Evolutionary conservation across 768 basidiomycete species (phyloP).

Genomic region (Wakefieldia striispora): DNA sequence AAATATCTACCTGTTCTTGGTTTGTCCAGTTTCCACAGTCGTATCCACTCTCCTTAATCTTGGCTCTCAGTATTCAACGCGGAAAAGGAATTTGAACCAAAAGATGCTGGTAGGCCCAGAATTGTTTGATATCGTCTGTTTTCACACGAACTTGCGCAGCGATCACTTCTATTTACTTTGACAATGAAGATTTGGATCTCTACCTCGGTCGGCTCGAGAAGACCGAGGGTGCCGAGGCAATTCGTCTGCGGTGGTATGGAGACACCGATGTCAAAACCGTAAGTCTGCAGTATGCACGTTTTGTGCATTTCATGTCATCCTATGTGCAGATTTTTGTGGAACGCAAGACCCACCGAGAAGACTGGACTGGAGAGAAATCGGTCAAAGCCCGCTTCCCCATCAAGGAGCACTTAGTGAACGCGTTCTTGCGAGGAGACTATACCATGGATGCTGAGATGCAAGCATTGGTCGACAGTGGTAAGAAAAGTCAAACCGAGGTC

Average conservation of each 20-base stretch:
- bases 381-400: conserved; percentile 97
- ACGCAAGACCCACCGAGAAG: conserved; percentile 92
- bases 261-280: conserved; percentile 80
- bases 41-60: neutral
- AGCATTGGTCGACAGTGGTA: conserved; percentile 79
- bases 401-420: conserved; percentile 91
- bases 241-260: conserved; percentile 97
- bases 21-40: conserved; percentile 34
- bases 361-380: conserved; percentile 99
- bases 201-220: conserved; percentile 97
- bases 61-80: conserved; percentile 76
- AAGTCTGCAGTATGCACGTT: conserved; percentile 22
- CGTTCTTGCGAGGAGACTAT: conserved; percentile 86
- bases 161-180: conserved; percentile 96
- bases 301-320: neutral
- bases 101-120: conserved; percentile 62
- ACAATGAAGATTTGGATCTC: conserved; percentile 92
- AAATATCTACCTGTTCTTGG: conserved; percentile 92
- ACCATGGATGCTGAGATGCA: conserved; percentile 94
- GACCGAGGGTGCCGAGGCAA: conserved; percentile 96
- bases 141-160: conserved; percentile 43
- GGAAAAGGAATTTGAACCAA: conserved; percentile 86
- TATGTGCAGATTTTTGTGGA: conserved; percentile 72
- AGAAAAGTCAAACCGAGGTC: conserved; percentile 89
- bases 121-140: neutral